Evolutionary conservation across 2,329 filamentous ascomycete species (phyloP).

Genomic region (Fusarium sp.): DNA sequence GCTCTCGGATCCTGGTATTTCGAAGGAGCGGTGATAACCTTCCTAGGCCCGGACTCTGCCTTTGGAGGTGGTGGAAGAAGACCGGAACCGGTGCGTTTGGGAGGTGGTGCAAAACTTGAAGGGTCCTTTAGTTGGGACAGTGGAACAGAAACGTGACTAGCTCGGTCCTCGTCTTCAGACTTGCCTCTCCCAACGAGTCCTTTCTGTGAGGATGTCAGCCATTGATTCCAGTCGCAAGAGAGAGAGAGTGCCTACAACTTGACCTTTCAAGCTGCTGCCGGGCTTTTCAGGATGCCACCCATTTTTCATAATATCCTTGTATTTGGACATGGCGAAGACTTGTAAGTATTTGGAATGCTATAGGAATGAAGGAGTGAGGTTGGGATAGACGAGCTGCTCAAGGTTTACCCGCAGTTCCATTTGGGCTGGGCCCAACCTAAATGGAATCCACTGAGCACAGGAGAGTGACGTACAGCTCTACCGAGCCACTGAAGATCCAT

Average conservation of each 20-base stretch:
- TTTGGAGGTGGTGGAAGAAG: conserved; percentile 41
- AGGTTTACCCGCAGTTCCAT: conserved; percentile 1
- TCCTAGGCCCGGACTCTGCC: conserved; percentile 38
- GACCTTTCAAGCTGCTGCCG: conserved; percentile 51
- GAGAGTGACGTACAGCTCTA: conserved; percentile 30
- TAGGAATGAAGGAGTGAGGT: neutral
- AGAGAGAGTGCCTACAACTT: conserved; percentile 51
- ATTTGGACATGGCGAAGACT: conserved; percentile 52
- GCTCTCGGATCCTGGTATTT: conserved; percentile 47
- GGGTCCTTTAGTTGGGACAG: conserved; percentile 79
- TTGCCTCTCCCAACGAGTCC: conserved; percentile 56
- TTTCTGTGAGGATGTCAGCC: conserved; percentile 49
- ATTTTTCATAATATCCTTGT: conserved; percentile 60
- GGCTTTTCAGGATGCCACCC: conserved; percentile 62
- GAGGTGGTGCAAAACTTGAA: conserved; percentile 80
- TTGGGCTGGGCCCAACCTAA: conserved; percentile 23
- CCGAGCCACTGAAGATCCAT: conserved; percentile 23
- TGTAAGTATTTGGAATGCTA: neutral
- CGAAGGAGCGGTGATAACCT: conserved; percentile 45
- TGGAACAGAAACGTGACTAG: conserved; percentile 62
- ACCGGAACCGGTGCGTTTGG: conserved; percentile 64
- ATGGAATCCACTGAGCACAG: conserved; percentile 9
- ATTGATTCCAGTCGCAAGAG: neutral
- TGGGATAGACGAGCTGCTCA: neutral
- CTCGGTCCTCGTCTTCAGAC: conserved; percentile 40